Conservation (phyloP, 768 basidiomycete species). For the Agrocybe chaxingu region DNA sequence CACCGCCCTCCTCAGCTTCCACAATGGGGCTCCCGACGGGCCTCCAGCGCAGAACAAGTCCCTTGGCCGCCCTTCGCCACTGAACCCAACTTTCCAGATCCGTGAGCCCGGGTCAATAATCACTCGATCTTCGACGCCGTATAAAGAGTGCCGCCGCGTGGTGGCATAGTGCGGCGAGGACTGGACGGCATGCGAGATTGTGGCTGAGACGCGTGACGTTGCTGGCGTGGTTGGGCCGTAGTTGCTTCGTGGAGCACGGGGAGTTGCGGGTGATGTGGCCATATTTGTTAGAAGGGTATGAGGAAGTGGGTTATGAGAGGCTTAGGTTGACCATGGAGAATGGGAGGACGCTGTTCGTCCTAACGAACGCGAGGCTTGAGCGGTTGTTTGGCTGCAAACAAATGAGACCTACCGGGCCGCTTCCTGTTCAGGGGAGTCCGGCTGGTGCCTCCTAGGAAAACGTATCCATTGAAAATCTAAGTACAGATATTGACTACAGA, state of each 20-base stretch:
- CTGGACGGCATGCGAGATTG: constrained; percentile 43
- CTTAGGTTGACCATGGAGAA: too few relatives aligned
- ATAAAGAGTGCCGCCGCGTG: constrained; percentile 86
- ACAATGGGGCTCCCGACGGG: constrained; percentile 43
- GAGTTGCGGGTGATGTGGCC: constrained; percentile 35
- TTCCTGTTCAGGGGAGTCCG: too few relatives aligned
- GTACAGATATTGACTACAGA: not conserved
- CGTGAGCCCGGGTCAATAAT: constrained; percentile 93
- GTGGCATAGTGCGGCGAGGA: constrained; percentile 83
- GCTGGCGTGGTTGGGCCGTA: constrained; percentile 53
- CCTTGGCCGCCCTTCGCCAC: constrained; percentile 88
- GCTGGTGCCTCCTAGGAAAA: too few relatives aligned
- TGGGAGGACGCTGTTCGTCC: too few relatives aligned
- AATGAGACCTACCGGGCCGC: not conserved
- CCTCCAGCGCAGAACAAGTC: constrained; percentile 73
- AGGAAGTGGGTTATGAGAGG: too few relatives aligned
- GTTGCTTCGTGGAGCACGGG: constrained; percentile 29
- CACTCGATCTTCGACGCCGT: constrained; percentile 94
- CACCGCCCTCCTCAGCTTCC: constrained; percentile 56
- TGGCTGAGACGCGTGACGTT: constrained; percentile 44
- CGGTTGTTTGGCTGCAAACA: not conserved
- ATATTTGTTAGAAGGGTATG: constrained; percentile 13
- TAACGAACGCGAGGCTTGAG: not conserved
- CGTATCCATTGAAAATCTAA: not conserved
- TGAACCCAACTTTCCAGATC: constrained; percentile 97